phyloP scores from a whole-genome alignment of 208 protist species.

The Trypanosoma lewisi region DNA sequence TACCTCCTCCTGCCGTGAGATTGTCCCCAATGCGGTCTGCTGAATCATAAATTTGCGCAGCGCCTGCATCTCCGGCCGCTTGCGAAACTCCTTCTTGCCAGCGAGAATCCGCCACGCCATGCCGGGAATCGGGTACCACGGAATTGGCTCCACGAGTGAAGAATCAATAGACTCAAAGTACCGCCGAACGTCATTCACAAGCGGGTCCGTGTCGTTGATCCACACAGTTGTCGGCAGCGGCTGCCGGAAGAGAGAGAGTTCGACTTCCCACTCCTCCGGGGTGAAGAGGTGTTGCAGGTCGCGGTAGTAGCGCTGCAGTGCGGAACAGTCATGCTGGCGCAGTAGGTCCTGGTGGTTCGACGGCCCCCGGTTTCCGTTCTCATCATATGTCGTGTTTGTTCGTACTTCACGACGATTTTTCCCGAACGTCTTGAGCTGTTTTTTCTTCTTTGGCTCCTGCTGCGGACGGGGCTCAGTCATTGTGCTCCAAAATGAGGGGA shows the following conservation, averaged over 20 bases:
- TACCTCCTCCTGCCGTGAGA: conserved; percentile 81
- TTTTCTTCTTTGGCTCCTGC: conserved; percentile 31
- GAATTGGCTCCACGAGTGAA: conserved; percentile 67
- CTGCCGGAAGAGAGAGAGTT: conserved; percentile 71
- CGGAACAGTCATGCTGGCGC: conserved; percentile 40
- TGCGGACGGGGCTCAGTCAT: background rate
- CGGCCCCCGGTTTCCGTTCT: conserved; percentile 69
- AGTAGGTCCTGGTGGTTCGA: conserved; percentile 58
- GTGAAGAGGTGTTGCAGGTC: conserved; percentile 60
- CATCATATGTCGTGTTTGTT: conserved; percentile 49
- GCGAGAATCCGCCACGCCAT: conserved; percentile 83
- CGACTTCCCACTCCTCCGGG: conserved; percentile 40
- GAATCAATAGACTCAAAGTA: conserved; percentile 52
- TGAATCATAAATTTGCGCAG: conserved; percentile 81
- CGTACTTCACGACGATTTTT: conserved; percentile 58
- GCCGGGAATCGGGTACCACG: conserved; percentile 75
- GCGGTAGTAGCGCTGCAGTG: conserved; percentile 71
- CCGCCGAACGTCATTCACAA: conserved; percentile 41
- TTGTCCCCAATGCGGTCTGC: conserved; percentile 80
- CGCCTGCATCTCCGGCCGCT: conserved; percentile 53
- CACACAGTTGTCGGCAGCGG: conserved; percentile 80
- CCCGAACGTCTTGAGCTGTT: conserved; percentile 63
- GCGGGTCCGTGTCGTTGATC: conserved; percentile 82
- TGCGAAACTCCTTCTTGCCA: conserved; percentile 80
- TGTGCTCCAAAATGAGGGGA: background rate